phyloP scores from a whole-genome alignment of 768 basidiomycete species.

The Hericium erinaceus region DNA sequence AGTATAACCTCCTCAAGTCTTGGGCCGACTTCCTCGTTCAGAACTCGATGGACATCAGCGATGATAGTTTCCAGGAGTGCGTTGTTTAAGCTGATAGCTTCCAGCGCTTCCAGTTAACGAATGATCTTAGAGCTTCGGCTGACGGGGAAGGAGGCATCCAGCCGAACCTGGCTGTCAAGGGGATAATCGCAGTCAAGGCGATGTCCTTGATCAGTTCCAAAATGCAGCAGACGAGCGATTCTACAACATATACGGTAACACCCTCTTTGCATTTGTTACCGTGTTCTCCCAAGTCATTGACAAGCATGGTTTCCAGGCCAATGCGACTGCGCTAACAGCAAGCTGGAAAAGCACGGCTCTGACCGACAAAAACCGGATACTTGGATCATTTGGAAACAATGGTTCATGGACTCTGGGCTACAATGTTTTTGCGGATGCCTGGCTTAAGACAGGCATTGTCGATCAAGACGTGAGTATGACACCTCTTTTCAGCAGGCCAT shows the following conservation, averaged over 20 bases:
- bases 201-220: constrained; percentile 5
- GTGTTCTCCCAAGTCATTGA: too few species aligned
- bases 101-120: too few species aligned
- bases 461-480: neutral
- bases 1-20: constrained; percentile 3
- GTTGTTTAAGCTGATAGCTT: too few species aligned
- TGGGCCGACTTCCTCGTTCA: constrained; percentile 7
- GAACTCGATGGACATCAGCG: neutral
- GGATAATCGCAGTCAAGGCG: constrained; percentile 11
- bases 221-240: too few species aligned
- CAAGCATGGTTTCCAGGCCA: too few species aligned
- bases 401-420: constrained; percentile 10
- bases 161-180: constrained; percentile 11
- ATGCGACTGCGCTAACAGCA: too few species aligned
- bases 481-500: too few species aligned
- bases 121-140: neutral
- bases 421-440: constrained; percentile 10
- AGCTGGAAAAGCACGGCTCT: constrained; percentile 8
- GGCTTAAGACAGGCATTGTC: constrained; percentile 7
- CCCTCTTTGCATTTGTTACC: too few species aligned
- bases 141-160: constrained; percentile 3
- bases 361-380: constrained; percentile 4
- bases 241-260: too few species aligned
- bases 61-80: neutral
- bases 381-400: constrained; percentile 1